phyloP scores from a whole-genome alignment of 2,329 filamentous ascomycete genomes.

The Moelleriella libera region DNA sequence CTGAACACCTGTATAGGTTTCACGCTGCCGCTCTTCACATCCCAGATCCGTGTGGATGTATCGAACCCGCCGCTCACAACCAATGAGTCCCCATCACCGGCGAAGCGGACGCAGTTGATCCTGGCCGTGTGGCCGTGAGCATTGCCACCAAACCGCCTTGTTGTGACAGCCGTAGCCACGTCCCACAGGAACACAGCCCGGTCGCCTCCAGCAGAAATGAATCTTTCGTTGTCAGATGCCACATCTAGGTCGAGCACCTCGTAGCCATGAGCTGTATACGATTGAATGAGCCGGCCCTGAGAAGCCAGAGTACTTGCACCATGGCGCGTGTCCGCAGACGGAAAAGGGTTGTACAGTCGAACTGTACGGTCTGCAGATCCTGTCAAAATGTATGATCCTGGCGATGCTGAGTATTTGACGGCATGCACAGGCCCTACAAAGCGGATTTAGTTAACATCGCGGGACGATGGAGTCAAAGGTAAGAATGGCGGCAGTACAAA shows the following conservation, averaged over 20 bases:
- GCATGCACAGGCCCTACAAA: slow-evolving; percentile 54
- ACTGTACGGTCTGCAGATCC: slow-evolving; percentile 76
- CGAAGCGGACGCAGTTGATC: slow-evolving; percentile 69
- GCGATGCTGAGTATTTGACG: slow-evolving; percentile 56
- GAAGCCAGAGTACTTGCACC: slow-evolving; percentile 18
- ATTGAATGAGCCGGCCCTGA: slow-evolving; percentile 60
- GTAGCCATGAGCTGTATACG: slow-evolving; percentile 82
- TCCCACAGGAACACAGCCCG: slow-evolving; percentile 91
- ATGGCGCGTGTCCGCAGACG: slow-evolving; percentile 24
- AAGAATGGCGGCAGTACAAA: slow-evolving; percentile 14
- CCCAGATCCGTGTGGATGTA: slow-evolving; percentile 65
- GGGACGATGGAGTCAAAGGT: neutral
- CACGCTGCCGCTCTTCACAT: slow-evolving; percentile 36
- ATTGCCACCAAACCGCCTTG: slow-evolving; percentile 55
- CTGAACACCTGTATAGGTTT: slow-evolving; percentile 59
- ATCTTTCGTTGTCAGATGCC: slow-evolving; percentile 62
- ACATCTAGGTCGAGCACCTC: slow-evolving; percentile 75
- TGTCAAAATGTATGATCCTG: slow-evolving; percentile 68
- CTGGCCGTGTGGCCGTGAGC: slow-evolving; percentile 51
- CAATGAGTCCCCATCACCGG: slow-evolving; percentile 59
- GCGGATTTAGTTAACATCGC: neutral
- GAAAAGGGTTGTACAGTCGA: slow-evolving; percentile 69
- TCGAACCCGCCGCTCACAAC: slow-evolving; percentile 64
- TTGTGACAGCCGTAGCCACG: slow-evolving; percentile 64
- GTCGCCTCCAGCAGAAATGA: slow-evolving; percentile 81